Conservation (phyloP, 257 asterid species). For the Fraxinus americana region DNA sequence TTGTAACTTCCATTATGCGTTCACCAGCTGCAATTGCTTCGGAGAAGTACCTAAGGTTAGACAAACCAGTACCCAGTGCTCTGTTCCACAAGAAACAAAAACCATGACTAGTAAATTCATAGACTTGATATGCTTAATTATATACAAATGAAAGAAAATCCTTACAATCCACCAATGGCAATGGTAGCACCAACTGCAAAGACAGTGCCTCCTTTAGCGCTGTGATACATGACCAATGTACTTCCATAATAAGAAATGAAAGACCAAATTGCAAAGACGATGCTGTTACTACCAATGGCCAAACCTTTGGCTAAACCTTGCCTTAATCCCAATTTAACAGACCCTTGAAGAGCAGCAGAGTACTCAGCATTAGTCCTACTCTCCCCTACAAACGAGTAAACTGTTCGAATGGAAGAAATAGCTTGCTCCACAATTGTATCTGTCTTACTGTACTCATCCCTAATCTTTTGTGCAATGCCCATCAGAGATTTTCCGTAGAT, state of each 20-base stretch:
- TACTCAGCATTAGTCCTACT: conserved; percentile 49
- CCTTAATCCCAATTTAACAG: conserved; percentile 62
- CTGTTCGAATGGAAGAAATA: conserved; percentile 77
- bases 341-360: conserved; percentile 72
- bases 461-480: conserved; percentile 61
- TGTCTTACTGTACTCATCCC: conserved; percentile 73
- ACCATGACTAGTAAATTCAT: neutral
- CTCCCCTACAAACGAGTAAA: conserved; percentile 90
- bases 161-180: conserved; percentile 92
- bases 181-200: conserved; percentile 86
- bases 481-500: conserved; percentile 75
- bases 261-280: conserved; percentile 82
- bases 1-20: conserved; percentile 62
- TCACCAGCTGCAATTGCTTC: conserved; percentile 86
- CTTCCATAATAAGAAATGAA: conserved; percentile 86
- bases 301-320: conserved; percentile 94
- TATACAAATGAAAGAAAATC: neutral
- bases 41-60: conserved; percentile 68
- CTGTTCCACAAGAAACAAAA: conserved; percentile 35
- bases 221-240: conserved; percentile 79
- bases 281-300: conserved; percentile 84
- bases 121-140: neutral
- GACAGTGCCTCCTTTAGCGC: conserved; percentile 77
- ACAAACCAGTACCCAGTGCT: conserved; percentile 77
- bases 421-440: conserved; percentile 75